These are phyloP conservation scores for Vishniacozyma victoriae DNA, from an alignment of 768 basidiomycete species.

Conservation along the genomic window DNA sequence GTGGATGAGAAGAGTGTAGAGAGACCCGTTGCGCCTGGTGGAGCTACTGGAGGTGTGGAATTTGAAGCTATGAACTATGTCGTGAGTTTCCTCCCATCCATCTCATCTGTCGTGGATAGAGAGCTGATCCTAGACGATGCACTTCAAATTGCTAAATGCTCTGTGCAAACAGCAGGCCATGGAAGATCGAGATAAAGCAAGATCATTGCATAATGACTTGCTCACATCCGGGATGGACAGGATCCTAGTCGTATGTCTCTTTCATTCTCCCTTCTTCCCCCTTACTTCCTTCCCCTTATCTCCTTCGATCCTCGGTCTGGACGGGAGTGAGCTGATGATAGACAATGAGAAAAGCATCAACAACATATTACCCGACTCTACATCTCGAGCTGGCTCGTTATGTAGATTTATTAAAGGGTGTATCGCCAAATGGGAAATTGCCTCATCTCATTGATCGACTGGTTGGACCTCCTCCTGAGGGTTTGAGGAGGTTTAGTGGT, in stretches of 20 bases:
- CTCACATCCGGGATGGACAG: slow-evolving; percentile 88
- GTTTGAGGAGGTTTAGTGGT: slow-evolving; percentile 50
- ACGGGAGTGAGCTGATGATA: too few species aligned
- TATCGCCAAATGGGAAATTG: slow-evolving; percentile 60
- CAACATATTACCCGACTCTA: slow-evolving; percentile 85
- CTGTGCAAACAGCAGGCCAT: slow-evolving; percentile 63
- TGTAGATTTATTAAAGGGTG: slow-evolving; percentile 59
- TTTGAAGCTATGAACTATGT: slow-evolving; percentile 95
- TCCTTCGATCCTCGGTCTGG: too few species aligned
- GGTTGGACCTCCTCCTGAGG: slow-evolving; percentile 68
- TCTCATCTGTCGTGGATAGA: background rate
- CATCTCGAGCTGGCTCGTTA: slow-evolving; percentile 92
- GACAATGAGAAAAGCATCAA: slow-evolving; percentile 92
- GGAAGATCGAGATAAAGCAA: slow-evolving; percentile 58
- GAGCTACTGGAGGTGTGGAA: slow-evolving; percentile 98
- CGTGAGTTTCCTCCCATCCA: slow-evolving; percentile 53
- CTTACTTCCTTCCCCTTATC: too few species aligned
- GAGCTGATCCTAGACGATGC: slow-evolving; percentile 60
- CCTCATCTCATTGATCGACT: slow-evolving; percentile 76
- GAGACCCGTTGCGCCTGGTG: slow-evolving; percentile 73
- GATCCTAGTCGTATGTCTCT: slow-evolving; percentile 73
- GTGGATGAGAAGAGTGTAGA: slow-evolving; percentile 80
- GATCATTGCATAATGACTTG: slow-evolving; percentile 75
- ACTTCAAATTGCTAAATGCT: slow-evolving; percentile 79
- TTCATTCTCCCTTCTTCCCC: too few species aligned